These are phyloP conservation scores for Globisporangium uncinulatum DNA, from an alignment of 352 stramenopile genomes.

Conservation along the genomic window DNA sequence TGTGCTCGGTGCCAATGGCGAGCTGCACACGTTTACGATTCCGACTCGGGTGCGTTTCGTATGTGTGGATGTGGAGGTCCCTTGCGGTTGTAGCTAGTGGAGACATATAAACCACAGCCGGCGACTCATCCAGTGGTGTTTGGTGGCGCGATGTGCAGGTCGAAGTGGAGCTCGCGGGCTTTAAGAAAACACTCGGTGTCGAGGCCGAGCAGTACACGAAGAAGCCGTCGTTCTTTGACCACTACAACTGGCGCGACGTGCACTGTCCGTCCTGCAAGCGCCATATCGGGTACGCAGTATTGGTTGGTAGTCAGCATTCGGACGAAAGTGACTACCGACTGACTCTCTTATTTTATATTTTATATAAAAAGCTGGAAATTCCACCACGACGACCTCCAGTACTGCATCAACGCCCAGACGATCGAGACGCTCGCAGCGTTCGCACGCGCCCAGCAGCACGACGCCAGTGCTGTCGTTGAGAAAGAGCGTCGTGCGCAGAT, in stretches of 20 bases:
- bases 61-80: not conserved
- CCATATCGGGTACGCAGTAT: conserved; percentile 55
- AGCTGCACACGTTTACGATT: conserved; percentile 80
- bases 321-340: not conserved
- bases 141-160: conserved; percentile 21
- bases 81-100: too few species aligned
- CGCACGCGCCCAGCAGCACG: conserved; percentile 30
- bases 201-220: conserved; percentile 62
- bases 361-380: conserved; percentile 55
- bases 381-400: conserved; percentile 69
- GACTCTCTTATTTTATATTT: not conserved
- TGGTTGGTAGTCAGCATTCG: not conserved
- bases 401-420: conserved; percentile 60
- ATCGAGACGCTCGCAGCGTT: conserved; percentile 41
- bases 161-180: conserved; percentile 75
- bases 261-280: conserved; percentile 68
- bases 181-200: conserved; percentile 50
- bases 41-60: conserved; percentile 41
- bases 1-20: conserved; percentile 36
- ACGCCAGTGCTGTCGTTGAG: conserved; percentile 25
- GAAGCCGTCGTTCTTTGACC: conserved; percentile 73
- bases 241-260: conserved; percentile 79
- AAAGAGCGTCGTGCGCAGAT: conserved; percentile 31
- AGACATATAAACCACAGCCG: too few species aligned
- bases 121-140: not conserved